Evolutionary conservation across 139 green algal genomes (phyloP), one percentile per base, ranked within the genome.

Genomic region (Closterium sp.): DNA sequence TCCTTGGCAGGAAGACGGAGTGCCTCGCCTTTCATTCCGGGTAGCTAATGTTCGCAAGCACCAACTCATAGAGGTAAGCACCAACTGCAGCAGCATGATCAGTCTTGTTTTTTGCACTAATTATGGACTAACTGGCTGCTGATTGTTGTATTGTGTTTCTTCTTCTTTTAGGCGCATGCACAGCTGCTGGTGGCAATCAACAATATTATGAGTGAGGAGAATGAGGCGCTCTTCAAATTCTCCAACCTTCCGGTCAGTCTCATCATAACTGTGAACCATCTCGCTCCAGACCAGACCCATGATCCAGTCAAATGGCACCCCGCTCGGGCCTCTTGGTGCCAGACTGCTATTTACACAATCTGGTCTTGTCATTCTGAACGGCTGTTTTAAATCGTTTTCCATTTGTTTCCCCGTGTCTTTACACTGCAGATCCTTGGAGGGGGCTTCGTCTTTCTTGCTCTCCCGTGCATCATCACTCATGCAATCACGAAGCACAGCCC

Each of bases 11-110:
- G 91, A 93, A n/a, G 86, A 91, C 84, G 92, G 92, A 28, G 91
- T 95, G 29, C 90, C 90, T n/a, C 86, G 91, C 24, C 91, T 95
- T 17, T 50, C 90, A 27, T 92, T 91, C 24, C 92, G 92, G 10
- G 91, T 95, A 29, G 92, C 73, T 73, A 95, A 95, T 86, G 62
- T 95, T 32, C 90, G 92, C 86, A 95, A 95, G 91, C 92, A 95
- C 70, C 92, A 95, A 70, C 17, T 94, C 32, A 94, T 94, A 29
- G 90, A 92, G 91, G 91, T 93, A 89, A 24, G 91, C 50, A 86
- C 62, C 62, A 79, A 79, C 17, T 79, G 62, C 9, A 79, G 27
- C 62, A 79, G 62, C 62, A 79, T 27, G 62, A 79, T 79, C 62
- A 79, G 19, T n/a, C n/a, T n/a, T n/a, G 62, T 22, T 27, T 2